A percentile compares a stretch with the other conserved stretches of the same genome.
phyloP scores from a whole-genome alignment of 2,329 filamentous ascomycete species.

The Alternaria gansuensis region DNA sequence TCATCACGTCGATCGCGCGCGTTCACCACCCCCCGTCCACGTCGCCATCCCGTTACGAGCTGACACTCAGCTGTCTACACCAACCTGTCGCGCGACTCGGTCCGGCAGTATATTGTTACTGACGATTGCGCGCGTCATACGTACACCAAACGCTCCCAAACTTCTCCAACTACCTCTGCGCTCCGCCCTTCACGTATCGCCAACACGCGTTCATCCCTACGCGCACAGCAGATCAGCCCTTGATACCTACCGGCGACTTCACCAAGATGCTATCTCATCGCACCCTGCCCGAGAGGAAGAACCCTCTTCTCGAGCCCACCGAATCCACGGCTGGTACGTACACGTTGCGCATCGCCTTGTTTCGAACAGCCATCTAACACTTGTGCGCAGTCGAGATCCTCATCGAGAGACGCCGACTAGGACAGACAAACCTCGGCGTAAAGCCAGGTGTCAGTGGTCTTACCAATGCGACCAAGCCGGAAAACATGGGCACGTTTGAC shows the following conservation, averaged over 20 bases:
- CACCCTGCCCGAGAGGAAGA: conserved; percentile 68
- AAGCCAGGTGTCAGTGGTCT: conserved; percentile 79
- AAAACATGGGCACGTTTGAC: conserved; percentile 85
- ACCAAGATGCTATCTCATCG: conserved; percentile 52
- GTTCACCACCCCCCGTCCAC: conserved; percentile 15
- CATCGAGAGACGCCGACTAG: conserved; percentile 83
- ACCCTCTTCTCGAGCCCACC: conserved; percentile 70
- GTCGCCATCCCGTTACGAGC: conserved; percentile 13
- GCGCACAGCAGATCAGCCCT: background rate
- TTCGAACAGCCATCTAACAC: conserved; percentile 34
- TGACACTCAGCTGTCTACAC: conserved; percentile 19
- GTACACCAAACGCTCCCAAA: conserved; percentile 20
- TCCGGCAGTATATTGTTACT: conserved; percentile 19
- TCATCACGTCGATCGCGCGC: conserved; percentile 31
- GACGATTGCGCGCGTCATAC: conserved; percentile 30
- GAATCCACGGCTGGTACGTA: conserved; percentile 71
- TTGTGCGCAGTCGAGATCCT: conserved; percentile 62
- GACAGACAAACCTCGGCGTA: conserved; percentile 88
- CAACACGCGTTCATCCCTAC: conserved; percentile 28
- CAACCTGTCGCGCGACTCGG: conserved; percentile 18
- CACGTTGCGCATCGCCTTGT: conserved; percentile 40
- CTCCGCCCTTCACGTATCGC: conserved; percentile 38
- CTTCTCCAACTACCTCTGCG: conserved; percentile 32
- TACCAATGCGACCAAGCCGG: conserved; percentile 74
- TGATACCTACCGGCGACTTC: conserved; percentile 10